A percentile compares a stretch with the other conserved stretches of the same genome.
phyloP scores from a whole-genome alignment of 1,139 yeast species.

The Yamadazyma dushanensis region DNA sequence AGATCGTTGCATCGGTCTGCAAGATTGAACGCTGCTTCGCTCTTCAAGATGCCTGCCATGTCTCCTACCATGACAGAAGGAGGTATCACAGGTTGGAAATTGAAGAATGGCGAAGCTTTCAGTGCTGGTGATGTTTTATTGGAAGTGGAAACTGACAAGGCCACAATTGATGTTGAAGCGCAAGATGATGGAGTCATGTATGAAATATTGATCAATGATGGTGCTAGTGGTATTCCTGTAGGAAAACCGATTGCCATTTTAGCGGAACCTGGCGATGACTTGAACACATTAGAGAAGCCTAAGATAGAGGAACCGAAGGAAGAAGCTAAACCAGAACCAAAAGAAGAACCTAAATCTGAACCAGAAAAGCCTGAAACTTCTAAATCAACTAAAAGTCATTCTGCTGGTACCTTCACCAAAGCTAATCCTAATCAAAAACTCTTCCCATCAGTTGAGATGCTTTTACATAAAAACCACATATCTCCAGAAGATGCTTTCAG shows the following conservation, averaged over 20 bases:
- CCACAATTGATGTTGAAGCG: slow-evolving; percentile 91
- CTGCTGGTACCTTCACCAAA: slow-evolving; percentile 24
- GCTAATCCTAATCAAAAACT: slow-evolving; percentile 69
- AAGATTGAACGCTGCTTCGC: slow-evolving; percentile 42
- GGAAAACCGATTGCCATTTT: slow-evolving; percentile 84
- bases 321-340: slow-evolving; percentile 12
- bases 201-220: slow-evolving; percentile 69
- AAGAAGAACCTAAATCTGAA: slow-evolving; percentile 9
- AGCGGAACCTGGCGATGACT: slow-evolving; percentile 88
- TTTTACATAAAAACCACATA: slow-evolving; percentile 62
- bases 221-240: slow-evolving; percentile 78
- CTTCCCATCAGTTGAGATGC: slow-evolving; percentile 76
- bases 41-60: slow-evolving; percentile 96
- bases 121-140: slow-evolving; percentile 82
- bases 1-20: slow-evolving; percentile 8
- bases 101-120: slow-evolving; percentile 77
- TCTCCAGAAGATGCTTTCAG: slow-evolving; percentile 66
- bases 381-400: slow-evolving; percentile 10
- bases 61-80: slow-evolving; percentile 99
- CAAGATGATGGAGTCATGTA: slow-evolving; percentile 89
- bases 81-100: slow-evolving; percentile 93
- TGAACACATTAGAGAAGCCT: slow-evolving; percentile 64
- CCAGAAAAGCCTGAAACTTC: slow-evolving; percentile 11
- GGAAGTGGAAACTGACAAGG: slow-evolving; percentile 93
- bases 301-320: slow-evolving; percentile 23